phyloP scores from a whole-genome alignment of 345 rosid species.

The Punica granatum region DNA sequence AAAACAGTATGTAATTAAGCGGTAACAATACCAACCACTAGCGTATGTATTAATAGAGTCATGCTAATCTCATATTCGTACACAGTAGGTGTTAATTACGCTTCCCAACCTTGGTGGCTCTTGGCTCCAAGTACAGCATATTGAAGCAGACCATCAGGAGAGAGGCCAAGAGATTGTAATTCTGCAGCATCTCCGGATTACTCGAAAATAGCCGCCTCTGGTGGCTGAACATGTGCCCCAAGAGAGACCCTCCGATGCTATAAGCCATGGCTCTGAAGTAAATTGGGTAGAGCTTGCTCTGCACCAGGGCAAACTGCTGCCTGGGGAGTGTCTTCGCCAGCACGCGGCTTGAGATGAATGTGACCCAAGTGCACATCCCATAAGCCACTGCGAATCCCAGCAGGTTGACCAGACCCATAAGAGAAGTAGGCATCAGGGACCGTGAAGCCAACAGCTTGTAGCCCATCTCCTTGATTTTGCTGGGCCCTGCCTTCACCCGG shows the following conservation, averaged over 20 bases:
- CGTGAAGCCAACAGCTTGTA: conserved; percentile 7
- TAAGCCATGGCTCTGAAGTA: conserved; percentile 46
- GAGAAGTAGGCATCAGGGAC: conserved; percentile 5
- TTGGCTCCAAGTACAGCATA: conserved; percentile 50
- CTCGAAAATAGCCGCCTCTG: conserved; percentile 16
- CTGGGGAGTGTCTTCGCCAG: conserved; percentile 43
- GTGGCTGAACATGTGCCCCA: conserved; percentile 41
- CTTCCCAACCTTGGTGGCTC: conserved; percentile 61
- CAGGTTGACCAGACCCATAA: conserved; percentile 29
- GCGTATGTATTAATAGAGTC: too few relatives aligned
- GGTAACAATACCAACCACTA: too few relatives aligned
- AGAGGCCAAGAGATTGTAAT: conserved; percentile 35
- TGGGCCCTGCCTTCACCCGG: neutral
- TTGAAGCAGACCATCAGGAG: conserved; percentile 44
- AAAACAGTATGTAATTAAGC: neutral
- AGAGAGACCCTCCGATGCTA: conserved; percentile 35
- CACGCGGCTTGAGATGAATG: conserved; percentile 61
- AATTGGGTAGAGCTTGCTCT: conserved; percentile 75
- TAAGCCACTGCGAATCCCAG: conserved; percentile 45
- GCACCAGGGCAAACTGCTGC: conserved; percentile 66
- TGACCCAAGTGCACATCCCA: conserved; percentile 74
- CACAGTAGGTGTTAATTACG: too few relatives aligned
- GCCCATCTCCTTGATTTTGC: neutral
- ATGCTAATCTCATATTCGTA: neutral
- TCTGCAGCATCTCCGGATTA: conserved; percentile 47